Conservation (phyloP, 352 stramenopile species). For the Phytophthora capsici region DNA sequence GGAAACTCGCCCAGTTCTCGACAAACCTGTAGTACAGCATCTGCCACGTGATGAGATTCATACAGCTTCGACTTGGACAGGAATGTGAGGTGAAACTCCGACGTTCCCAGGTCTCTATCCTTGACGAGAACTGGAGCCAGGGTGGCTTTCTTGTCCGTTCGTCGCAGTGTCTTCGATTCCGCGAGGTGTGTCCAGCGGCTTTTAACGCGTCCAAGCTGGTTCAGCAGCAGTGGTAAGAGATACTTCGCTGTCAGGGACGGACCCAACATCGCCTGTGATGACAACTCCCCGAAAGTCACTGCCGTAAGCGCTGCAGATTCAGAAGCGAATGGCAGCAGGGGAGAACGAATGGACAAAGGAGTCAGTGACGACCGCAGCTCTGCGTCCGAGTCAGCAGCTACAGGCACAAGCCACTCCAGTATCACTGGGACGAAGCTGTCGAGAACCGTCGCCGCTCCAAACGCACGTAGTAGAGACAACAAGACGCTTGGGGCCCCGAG, state of each 20-base stretch:
- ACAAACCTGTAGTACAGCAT: constrained; percentile 69
- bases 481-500: constrained; percentile 61
- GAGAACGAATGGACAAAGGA: constrained; percentile 12
- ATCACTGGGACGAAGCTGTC: constrained; percentile 67
- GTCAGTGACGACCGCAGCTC: constrained; percentile 27
- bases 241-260: constrained; percentile 69
- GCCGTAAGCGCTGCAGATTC: constrained; percentile 54
- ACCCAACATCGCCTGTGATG: constrained; percentile 58
- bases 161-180: constrained; percentile 42
- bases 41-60: constrained; percentile 68
- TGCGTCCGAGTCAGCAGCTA: constrained; percentile 7
- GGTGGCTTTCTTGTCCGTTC: constrained; percentile 37
- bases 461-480: constrained; percentile 46
- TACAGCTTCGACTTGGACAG: constrained; percentile 65
- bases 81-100: constrained; percentile 73
- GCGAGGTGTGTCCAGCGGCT: constrained; percentile 65
- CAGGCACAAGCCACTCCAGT: constrained; percentile 64
- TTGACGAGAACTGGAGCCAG: constrained; percentile 28
- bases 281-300: constrained; percentile 57
- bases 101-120: constrained; percentile 21
- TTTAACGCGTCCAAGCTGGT: constrained; percentile 57
- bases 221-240: constrained; percentile 59
- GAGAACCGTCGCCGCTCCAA: constrained; percentile 55
- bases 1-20: constrained; percentile 60
- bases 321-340: constrained; percentile 42